These are phyloP conservation scores for Lodderomyces pseudojiufengensis DNA, from an alignment of 1,139 yeast species.

Conservation along the genomic window DNA sequence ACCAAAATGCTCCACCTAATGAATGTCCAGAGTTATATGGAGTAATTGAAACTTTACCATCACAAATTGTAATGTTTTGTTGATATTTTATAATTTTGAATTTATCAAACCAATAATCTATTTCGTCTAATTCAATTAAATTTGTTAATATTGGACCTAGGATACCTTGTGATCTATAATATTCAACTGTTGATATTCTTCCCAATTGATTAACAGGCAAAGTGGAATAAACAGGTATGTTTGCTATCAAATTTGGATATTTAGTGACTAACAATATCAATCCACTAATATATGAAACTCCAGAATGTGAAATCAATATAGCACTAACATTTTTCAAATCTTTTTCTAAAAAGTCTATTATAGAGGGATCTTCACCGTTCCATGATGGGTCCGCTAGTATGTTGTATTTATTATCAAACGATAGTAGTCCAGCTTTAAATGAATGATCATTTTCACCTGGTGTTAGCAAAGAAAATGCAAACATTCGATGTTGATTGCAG, in stretches of 20 bases:
- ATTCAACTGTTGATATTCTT: constrained; percentile 77
- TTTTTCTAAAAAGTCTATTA: constrained; percentile 41
- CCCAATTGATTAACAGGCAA: constrained; percentile 87
- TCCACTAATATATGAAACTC: constrained; percentile 79
- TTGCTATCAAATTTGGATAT: constrained; percentile 57
- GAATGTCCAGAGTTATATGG: constrained; percentile 93
- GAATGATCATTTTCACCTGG: constrained; percentile 29
- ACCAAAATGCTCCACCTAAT: constrained; percentile 90
- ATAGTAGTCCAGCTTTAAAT: constrained; percentile 40
- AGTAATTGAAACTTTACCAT: constrained; percentile 61
- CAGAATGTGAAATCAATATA: constrained; percentile 80
- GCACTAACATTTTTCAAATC: constrained; percentile 55
- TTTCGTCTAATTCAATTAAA: constrained; percentile 63
- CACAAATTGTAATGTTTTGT: constrained; percentile 65
- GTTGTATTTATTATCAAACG: constrained; percentile 45
- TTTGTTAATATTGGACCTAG: constrained; percentile 70
- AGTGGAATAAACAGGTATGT: constrained; percentile 80
- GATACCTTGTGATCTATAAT: constrained; percentile 67
- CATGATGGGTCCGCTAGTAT: constrained; percentile 72
- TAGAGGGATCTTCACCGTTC: constrained; percentile 49
- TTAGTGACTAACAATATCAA: constrained; percentile 62
- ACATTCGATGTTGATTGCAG: constrained; percentile 30
- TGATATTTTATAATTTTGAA: constrained; percentile 70
- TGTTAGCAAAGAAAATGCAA: constrained; percentile 37
- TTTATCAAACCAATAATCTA: constrained; percentile 75